Percentiles rank a stretch among this genome's conserved stretches.
Conservation (phyloP, 2,329 filamentous ascomycete genomes). For the Purpureocillium lavendulum region DNA sequence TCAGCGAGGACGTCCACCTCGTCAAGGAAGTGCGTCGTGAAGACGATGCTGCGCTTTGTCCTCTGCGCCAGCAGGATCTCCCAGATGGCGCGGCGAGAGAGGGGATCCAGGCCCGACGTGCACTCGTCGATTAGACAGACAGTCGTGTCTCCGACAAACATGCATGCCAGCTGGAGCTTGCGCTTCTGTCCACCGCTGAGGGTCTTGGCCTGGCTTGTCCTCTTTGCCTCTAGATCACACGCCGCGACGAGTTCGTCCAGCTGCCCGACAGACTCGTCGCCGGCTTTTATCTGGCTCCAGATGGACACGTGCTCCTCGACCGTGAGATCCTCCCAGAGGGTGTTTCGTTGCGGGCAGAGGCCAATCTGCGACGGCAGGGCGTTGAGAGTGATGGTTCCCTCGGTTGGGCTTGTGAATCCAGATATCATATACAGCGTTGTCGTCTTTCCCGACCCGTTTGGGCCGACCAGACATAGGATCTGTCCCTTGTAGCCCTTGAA, state of each 20-base stretch:
- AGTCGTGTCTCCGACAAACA: conserved; percentile 60
- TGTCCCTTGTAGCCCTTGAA: conserved; percentile 51
- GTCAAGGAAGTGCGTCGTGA: conserved; percentile 65
- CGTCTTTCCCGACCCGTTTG: conserved; percentile 64
- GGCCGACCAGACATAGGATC: conserved; percentile 58
- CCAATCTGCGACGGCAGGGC: conserved; percentile 40
- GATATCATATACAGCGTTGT: conserved; percentile 62
- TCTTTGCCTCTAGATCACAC: conserved; percentile 54
- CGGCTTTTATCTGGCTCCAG: conserved; percentile 53
- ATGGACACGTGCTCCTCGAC: conserved; percentile 56
- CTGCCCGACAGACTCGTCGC: conserved; percentile 29
- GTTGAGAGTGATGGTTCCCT: conserved; percentile 51
- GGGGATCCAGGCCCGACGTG: conserved; percentile 58
- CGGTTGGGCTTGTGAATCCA: conserved; percentile 52
- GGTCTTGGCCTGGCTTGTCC: conserved; percentile 42
- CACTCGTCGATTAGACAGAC: conserved; percentile 64
- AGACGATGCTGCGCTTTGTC: conserved; percentile 51
- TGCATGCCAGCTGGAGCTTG: conserved; percentile 62
- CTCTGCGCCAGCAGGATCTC: conserved; percentile 59
- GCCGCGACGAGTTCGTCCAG: conserved; percentile 43
- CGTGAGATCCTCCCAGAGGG: conserved; percentile 58
- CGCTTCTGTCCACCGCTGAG: conserved; percentile 63
- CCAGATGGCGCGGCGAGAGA: conserved; percentile 61
- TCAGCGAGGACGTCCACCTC: conserved; percentile 62
- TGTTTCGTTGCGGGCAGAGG: conserved; percentile 57